Base-by-base conservation (phyloP, 2,329 filamentous ascomycete genomes). In the Pyricularia sp. region DNA sequence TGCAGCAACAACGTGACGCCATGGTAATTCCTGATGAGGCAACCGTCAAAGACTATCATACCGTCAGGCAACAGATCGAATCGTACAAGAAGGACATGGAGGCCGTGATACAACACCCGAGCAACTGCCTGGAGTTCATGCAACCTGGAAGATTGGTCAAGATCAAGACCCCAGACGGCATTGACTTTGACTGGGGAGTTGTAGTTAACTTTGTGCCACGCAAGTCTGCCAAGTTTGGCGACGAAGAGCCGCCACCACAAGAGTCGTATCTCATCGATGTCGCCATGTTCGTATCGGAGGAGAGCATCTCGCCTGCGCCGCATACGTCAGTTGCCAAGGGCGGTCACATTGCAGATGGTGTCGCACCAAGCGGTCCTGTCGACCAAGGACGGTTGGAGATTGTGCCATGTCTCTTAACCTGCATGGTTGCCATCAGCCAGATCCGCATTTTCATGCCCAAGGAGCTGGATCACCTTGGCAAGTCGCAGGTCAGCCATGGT, bases 121-220 rank as follows among this genome's bases (percentile, higher is more conserved):
- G 90, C 72, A 91, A 98, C 80, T 93, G 91, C 74, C 78, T 94
- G 50, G 88, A 91, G 65, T 99, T 93, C 77, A 82, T 99, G 76
- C 92, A 97, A 74, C 85, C 90, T 14, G 95, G 95, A n/a, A 91
- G 95, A 12, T 80, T 98, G 55, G 89, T 99, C 36, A 90, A 91
- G 72, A 90, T 99, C 75, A 94, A 93, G 77, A 89, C 94, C 76
- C 85, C 86, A 6, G 82, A 81, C 70, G 89, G 91, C 30, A 80
- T 88, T 71, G 93, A 98, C 77, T 99, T 97, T 78, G 94, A 94
- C 69, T 99, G 95, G 95, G 95, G 95, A 68, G 91, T 93, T 0
- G 88, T 98, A 25, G 87, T 96, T 65, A 91, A 93, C 74, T 90
- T 89, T 73, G 86, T 85, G 0, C 81, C 84, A 67, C 88, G 92